Evolutionary conservation across 441 rosid species (phyloP).

Genomic region (Brassica balearica): DNA sequence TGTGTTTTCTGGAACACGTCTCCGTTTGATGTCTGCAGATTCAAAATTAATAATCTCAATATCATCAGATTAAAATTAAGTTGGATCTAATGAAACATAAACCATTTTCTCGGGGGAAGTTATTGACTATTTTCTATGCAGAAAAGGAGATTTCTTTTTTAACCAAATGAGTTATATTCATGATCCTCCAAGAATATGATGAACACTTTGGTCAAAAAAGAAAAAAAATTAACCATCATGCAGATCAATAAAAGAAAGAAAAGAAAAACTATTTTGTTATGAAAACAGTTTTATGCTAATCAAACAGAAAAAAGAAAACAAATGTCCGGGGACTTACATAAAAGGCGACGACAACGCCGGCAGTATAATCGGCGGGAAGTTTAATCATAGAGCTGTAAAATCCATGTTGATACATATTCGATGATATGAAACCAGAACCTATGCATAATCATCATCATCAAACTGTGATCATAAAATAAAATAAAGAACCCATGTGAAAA

Average conservation of each 20-base stretch:
- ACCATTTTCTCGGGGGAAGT: constrained; percentile 31
- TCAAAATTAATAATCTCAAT: no score
- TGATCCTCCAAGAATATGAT: background rate
- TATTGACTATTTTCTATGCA: constrained; percentile 39
- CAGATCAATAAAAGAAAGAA: constrained; percentile 3
- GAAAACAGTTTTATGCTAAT: background rate
- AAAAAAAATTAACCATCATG: background rate
- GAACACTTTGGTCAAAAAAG: background rate
- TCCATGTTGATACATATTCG: constrained; percentile 83
- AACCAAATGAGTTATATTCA: background rate
- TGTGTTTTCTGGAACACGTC: constrained; percentile 86
- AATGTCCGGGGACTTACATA: constrained; percentile 60
- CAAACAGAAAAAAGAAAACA: background rate
- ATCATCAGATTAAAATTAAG: no score
- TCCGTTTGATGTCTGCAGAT: constrained; percentile 75
- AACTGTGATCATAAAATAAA: no score
- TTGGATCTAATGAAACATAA: background rate
- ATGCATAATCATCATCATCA: constrained; percentile 21
- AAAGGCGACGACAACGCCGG: constrained; percentile 91
- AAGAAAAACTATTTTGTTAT: background rate
- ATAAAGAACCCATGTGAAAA: background rate
- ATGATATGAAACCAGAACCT: constrained; percentile 94
- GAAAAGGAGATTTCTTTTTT: background rate
- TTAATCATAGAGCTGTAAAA: constrained; percentile 89
- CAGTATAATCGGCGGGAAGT: constrained; percentile 79